Evolutionary conservation across 1,139 yeast species (phyloP).

Genomic region (Yamadazyma triangularis): DNA sequence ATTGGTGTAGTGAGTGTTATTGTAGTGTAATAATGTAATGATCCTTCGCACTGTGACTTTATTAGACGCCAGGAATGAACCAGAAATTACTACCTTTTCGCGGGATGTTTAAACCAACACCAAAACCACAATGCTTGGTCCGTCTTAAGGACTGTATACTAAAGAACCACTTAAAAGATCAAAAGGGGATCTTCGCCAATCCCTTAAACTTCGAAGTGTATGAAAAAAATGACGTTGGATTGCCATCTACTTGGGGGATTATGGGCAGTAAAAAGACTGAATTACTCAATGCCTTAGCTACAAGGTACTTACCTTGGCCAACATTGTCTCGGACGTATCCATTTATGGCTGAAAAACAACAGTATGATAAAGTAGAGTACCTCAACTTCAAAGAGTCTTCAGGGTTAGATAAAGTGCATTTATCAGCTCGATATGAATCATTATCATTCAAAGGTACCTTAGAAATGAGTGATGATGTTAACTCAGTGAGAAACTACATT

Average conservation of each 20-base stretch:
- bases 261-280: constrained; percentile 33
- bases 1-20: too few relatives aligned
- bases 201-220: constrained; percentile 26
- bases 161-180: constrained; percentile 4
- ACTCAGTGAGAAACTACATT: constrained; percentile 60
- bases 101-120: too few relatives aligned
- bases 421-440: constrained; percentile 86
- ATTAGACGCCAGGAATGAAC: too few relatives aligned
- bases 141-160: constrained; percentile 9
- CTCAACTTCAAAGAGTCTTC: constrained; percentile 59
- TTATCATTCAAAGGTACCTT: constrained; percentile 52
- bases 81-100: too few relatives aligned
- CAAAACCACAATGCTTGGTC: constrained; percentile 10
- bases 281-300: constrained; percentile 29
- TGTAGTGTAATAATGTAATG: too few relatives aligned
- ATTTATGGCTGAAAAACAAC: constrained; percentile 25
- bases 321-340: constrained; percentile 56
- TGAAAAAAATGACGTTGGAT: constrained; percentile 11
- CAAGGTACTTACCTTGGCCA: constrained; percentile 47
- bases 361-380: constrained; percentile 25
- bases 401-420: constrained; percentile 63
- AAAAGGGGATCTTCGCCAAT: constrained; percentile 10
- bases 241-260: constrained; percentile 28
- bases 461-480: constrained; percentile 67
- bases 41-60: too few relatives aligned